phyloP scores from a whole-genome alignment of 257 asterid species.

The Solanum bulbocastanum region DNA sequence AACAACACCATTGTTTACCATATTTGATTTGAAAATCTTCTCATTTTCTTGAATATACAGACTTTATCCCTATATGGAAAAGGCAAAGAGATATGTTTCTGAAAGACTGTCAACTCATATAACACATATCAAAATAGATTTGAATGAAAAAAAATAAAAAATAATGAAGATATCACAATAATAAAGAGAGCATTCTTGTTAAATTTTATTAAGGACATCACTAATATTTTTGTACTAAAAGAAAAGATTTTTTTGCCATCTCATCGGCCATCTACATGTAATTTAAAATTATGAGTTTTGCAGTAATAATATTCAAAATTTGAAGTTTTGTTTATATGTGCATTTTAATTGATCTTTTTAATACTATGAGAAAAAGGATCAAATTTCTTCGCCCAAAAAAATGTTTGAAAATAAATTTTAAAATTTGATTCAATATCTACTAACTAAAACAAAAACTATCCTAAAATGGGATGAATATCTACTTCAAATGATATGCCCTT shows the following conservation, averaged over 20 bases:
- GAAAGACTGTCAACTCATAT: background rate
- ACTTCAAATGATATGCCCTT: background rate
- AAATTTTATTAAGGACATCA: background rate
- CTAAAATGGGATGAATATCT: background rate
- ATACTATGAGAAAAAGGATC: too few species aligned
- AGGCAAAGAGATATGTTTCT: accelerated
- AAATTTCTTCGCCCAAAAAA: too few species aligned
- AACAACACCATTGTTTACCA: too few species aligned
- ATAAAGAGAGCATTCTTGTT: background rate
- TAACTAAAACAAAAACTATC: background rate
- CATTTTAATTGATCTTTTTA: background rate
- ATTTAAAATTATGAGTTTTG: background rate
- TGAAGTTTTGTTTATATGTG: background rate
- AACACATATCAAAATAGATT: background rate
- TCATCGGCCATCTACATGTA: background rate
- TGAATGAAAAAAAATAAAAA: background rate
- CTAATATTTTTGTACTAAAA: background rate
- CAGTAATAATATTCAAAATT: too few species aligned
- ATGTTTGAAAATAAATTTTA: too few species aligned
- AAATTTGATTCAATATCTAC: background rate
- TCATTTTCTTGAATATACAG: too few species aligned
- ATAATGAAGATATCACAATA: background rate
- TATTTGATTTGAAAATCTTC: too few species aligned
- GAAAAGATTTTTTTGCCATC: background rate
- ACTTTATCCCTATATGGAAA: accelerated